Base-by-base conservation (phyloP, 2,329 filamentous ascomycete genomes). In the Fusarium austroafricanum region DNA sequence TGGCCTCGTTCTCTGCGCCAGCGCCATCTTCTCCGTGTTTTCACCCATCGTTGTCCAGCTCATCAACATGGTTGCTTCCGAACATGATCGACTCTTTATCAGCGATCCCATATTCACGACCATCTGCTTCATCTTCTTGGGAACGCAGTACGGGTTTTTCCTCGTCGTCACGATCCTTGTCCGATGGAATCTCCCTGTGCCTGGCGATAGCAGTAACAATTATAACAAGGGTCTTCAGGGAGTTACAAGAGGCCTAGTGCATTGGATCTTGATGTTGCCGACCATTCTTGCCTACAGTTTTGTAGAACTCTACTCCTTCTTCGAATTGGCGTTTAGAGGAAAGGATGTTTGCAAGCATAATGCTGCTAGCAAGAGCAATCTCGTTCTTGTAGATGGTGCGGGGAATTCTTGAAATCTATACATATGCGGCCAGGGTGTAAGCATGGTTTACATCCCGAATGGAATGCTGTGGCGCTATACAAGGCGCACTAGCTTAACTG, bases 291-390 rank as follows among this genome's bases (percentile, higher is more conserved):
- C 51, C 8, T 68, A 68, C 14, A 68, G 65, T n/a, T 55, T 65
- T 33, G 60, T 68, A 5, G 65, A 68, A 44, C 26, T 68, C 6
- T 68, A 51, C 43, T 68, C 65, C 4, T 68, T 68, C n/a, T 68
- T 68, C 4, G 65, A 68, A 20, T 17, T 68, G 20, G 60, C 65
- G 1, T 52, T 68, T 18, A 54, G 64, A 42, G 64, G 64, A 4
- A 67, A 67, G 44, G 23, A 49, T 33, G 63, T 59, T 26, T 67
- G 63, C 23, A 67, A 67, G 14, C 63, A 67, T 28, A 52, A 67
- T 33, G 63, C 64, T 35, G 64, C 63, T 17, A 67, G 20, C 7
- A 67, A 67, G 21, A 59, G 35, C 12, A 63, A 67, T 29, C 29
- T 67, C 2, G 58, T 67, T 7, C 44, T 67, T 2, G 11, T 40